Evolutionary conservation across 768 basidiomycete species (phyloP), one percentile per base, ranked within the genome.

Genomic region (Calocybe gangraenosa): DNA sequence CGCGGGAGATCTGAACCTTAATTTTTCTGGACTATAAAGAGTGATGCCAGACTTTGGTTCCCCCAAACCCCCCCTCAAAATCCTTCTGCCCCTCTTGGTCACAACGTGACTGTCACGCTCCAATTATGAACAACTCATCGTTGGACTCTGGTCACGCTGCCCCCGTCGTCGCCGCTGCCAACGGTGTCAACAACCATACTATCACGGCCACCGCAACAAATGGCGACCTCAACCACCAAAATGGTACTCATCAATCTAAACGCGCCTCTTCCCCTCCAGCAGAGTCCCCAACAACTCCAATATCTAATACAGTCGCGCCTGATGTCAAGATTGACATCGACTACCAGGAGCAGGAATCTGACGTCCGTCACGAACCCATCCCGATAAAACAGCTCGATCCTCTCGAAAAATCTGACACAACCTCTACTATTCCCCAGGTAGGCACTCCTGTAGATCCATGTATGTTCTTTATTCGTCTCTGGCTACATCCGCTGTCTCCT

Each of bases 1-100:
- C 81, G 78, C 77, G 74, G 78, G 79, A 81, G 81, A 81, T 81
- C 81, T 71, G 82, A 86, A 86, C 82, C 81, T 86, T 84, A 85
- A 81, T 75, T 86, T 76, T 70, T 69, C 65, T 70, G 71, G 74
- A 73, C 79, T 86, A 87, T 86, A 86, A 86, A 84, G 82, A 79
- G 25, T 81, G 74, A 78, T 79, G 75, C 71, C 71, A 71, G 68
- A 28, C 71, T 71, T 75, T 70, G 67, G 73, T 76, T 75, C 74
- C 73, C 76, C 79, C 82, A 81, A 77, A 78, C 71, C 79, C 81
- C 77, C 78, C 75, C 81, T 82, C 81, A 82, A 82, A 83, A 79
- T 79, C 75, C 76, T n/a, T 75, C 75, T 73, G 65, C 65, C 65
- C 68, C 68, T 68, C 64, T 60, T 51, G 59, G 78, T 79, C 74